phyloP scores from a whole-genome alignment of 148 eudicot species.

The Fagopyrum homotropicum region DNA sequence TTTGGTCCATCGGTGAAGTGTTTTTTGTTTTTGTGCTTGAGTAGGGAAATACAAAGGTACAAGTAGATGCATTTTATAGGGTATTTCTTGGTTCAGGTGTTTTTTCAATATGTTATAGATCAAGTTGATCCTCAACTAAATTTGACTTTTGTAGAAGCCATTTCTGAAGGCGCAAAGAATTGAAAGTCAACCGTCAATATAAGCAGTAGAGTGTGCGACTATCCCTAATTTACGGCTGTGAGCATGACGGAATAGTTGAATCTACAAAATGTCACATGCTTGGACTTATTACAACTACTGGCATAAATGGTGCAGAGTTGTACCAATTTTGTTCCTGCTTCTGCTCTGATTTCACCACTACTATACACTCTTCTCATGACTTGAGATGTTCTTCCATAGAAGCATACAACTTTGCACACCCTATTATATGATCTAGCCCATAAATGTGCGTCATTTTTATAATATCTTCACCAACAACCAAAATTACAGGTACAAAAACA shows the following conservation, averaged over 20 bases:
- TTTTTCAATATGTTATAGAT: background rate
- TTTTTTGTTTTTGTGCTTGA: background rate
- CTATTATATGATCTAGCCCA: too few species aligned
- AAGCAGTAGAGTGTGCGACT: background rate
- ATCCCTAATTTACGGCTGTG: background rate
- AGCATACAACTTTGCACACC: too few species aligned
- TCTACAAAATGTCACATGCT: background rate
- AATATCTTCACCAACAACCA: background rate
- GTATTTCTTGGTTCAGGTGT: background rate
- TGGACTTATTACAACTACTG: background rate
- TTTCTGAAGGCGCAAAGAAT: background rate
- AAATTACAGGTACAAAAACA: background rate
- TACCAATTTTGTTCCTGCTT: too few species aligned
- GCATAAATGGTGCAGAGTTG: too few species aligned
- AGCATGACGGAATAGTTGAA: background rate
- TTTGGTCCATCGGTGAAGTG: background rate
- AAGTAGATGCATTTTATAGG: background rate
- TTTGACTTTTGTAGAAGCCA: background rate
- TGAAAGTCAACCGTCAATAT: slow-evolving; percentile 1
- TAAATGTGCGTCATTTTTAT: too few species aligned
- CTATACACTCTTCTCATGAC: too few species aligned
- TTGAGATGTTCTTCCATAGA: too few species aligned
- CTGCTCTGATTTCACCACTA: too few species aligned
- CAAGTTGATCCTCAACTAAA: background rate
- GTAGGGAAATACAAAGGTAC: background rate